Conservation (phyloP, 108 stramenopile species). For the Epipyxis sp. region DNA sequence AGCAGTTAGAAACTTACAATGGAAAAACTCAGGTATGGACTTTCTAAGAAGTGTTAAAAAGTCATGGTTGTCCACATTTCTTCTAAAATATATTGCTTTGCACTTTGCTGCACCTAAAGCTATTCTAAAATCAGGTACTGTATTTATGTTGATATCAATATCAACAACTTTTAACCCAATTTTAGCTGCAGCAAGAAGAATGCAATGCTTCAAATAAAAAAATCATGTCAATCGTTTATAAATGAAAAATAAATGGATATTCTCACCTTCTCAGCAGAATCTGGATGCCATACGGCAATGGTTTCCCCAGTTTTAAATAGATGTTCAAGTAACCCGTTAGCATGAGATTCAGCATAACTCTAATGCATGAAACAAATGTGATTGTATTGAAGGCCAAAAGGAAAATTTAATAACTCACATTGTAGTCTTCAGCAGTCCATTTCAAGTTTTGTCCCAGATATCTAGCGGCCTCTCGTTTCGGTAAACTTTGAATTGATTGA, state of each 20-base stretch:
- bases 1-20: slow-evolving; percentile 1
- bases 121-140: background rate
- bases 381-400: background rate
- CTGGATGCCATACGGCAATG: background rate
- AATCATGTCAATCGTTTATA: background rate
- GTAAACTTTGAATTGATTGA: background rate
- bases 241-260: background rate
- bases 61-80: background rate
- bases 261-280: background rate
- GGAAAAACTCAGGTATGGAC: slow-evolving; percentile 1
- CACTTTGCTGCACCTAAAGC: background rate
- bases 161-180: background rate
- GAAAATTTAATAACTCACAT: background rate
- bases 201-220: background rate
- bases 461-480: background rate
- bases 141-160: background rate
- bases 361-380: background rate
- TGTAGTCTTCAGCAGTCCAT: background rate
- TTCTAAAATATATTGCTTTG: background rate
- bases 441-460: background rate
- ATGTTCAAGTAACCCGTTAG: slow-evolving; percentile 7
- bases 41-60: background rate
- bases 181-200: background rate
- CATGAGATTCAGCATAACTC: slow-evolving; percentile 10
- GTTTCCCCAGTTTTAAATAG: background rate